phyloP scores from a whole-genome alignment of 2,329 filamentous ascomycete genomes.

The Cryphonectria parasitica region DNA sequence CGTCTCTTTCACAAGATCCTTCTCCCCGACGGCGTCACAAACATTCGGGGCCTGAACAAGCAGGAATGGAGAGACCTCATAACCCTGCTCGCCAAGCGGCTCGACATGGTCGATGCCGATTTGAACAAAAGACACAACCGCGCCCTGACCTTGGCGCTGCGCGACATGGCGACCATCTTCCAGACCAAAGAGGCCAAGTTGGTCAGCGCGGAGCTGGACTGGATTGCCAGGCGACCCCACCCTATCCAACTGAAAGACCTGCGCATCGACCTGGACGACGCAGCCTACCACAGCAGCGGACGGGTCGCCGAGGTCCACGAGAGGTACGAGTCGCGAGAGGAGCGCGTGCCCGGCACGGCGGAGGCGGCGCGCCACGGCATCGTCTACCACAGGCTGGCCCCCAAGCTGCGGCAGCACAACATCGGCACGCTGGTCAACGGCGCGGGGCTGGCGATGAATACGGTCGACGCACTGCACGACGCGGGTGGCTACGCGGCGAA shows the following conservation, averaged over 20 bases:
- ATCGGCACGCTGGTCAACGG: constrained; percentile 89
- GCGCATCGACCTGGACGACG: constrained; percentile 51
- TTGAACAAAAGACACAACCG: no score
- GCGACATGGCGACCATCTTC: constrained; percentile 57
- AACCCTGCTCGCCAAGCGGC: constrained; percentile 46
- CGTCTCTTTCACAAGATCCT: constrained; percentile 37
- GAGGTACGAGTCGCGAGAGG: constrained; percentile 38
- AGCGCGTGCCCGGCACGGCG: constrained; percentile 41
- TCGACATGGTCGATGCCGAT: no score
- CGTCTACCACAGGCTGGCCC: constrained; percentile 70
- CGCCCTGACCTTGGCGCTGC: constrained; percentile 53
- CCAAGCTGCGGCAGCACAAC: constrained; percentile 53
- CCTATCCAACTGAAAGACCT: constrained; percentile 8
- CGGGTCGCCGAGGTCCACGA: constrained; percentile 47
- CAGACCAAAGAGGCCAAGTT: constrained; percentile 50
- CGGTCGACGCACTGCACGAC: constrained; percentile 74
- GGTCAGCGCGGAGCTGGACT: constrained; percentile 45
- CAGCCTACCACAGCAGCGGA: constrained; percentile 40
- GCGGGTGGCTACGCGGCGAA: constrained; percentile 75
- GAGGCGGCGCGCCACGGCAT: constrained; percentile 66
- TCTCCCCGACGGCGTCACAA: constrained; percentile 40
- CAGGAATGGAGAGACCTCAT: neutral
- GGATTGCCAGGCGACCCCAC: constrained; percentile 29
- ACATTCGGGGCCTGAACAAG: constrained; percentile 17
- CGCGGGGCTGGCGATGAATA: constrained; percentile 90